phyloP scores from a whole-genome alignment of 192 early-diverging fungal species.

The Backusella macrospora region DNA sequence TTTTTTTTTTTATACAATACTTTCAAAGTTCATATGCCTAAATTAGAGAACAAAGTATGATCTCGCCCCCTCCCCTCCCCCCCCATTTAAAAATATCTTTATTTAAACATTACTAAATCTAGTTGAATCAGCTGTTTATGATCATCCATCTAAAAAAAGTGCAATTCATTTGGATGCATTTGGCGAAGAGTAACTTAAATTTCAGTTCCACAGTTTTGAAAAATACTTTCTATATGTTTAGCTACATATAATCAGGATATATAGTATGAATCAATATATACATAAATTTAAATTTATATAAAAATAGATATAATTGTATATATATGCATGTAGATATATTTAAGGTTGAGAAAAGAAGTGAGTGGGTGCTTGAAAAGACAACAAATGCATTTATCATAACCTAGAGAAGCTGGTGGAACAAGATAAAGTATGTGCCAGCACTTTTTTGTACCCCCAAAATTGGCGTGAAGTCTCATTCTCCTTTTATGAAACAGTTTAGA shows the following conservation, averaged over 20 bases:
- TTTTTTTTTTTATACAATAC: neutral
- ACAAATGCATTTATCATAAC: slow-evolving; percentile 11
- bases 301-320: no score
- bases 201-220: neutral
- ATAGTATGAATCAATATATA: no score
- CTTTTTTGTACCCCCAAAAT: slow-evolving; percentile 1
- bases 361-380: neutral
- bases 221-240: neutral
- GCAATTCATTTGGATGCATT: slow-evolving; percentile 12
- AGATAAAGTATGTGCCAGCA: slow-evolving; percentile 2
- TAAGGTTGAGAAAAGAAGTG: neutral
- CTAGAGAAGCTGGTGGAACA: neutral
- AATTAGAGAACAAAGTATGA: slow-evolving; percentile 13
- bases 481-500: slow-evolving; percentile 22
- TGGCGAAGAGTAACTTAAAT: neutral
- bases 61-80: slow-evolving; percentile 1
- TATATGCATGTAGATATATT: no score
- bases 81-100: slow-evolving; percentile 12
- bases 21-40: slow-evolving; percentile 4
- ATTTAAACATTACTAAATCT: slow-evolving; percentile 4
- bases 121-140: neutral
- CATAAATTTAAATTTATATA: no score
- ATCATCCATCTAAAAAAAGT: slow-evolving; percentile 14
- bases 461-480: slow-evolving; percentile 15
- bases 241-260: no score